Percentiles rank a stretch among this genome's conserved stretches.
Evolutionary conservation across 2,329 filamentous ascomycete genomes (phyloP).

Genomic region (Chaetomiaceae sp.): DNA sequence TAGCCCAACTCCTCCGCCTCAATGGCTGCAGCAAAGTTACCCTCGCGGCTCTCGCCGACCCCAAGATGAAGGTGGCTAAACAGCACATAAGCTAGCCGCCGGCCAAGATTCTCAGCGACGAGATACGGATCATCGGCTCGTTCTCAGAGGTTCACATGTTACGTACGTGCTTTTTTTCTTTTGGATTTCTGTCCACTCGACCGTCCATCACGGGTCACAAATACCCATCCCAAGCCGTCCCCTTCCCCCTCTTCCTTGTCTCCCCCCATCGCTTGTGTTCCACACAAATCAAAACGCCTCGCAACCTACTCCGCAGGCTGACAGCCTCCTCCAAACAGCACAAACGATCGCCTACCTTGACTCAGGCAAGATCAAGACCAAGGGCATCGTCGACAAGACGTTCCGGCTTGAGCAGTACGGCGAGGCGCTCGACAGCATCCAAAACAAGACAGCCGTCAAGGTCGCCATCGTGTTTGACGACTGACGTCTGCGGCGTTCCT

Average conservation of each 20-base stretch:
- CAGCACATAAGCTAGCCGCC: constrained; percentile 57
- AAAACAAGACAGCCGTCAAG: constrained; percentile 68
- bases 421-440: constrained; percentile 64
- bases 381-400: constrained; percentile 66
- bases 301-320: not conserved
- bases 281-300: no score
- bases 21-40: constrained; percentile 66
- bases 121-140: constrained; percentile 67
- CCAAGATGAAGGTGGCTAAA: constrained; percentile 65
- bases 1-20: constrained; percentile 56
- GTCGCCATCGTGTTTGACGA: constrained; percentile 50
- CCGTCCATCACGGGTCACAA: no score
- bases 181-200: no score
- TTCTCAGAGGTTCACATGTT: constrained; percentile 72
- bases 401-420: constrained; percentile 69
- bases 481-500: no score
- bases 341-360: constrained; percentile 48
- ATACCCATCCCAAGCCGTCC: no score
- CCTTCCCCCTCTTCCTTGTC: no score
- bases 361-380: constrained; percentile 54
- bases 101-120: constrained; percentile 62
- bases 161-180: constrained; percentile 38
- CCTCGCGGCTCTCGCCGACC: constrained; percentile 60
- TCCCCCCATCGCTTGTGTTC: no score
- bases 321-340: constrained; percentile 23